These are phyloP conservation scores for Chlamydomonas sp. DNA, from an alignment of 139 green algal species.

Conservation along the genomic window DNA sequence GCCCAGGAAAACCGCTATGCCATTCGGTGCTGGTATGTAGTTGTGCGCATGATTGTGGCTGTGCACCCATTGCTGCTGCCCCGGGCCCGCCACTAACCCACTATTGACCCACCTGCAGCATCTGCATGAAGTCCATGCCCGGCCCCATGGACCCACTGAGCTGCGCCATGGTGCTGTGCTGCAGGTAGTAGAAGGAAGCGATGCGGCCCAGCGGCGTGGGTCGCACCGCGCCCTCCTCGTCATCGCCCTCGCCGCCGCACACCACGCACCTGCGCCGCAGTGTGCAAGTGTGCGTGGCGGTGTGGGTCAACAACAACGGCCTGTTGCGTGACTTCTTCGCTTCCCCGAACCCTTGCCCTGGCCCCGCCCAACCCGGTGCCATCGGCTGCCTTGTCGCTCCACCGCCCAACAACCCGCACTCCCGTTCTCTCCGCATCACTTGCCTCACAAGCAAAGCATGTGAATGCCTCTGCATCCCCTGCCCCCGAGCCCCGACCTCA, in stretches of 20 bases:
- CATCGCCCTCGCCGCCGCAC: conserved; percentile 67
- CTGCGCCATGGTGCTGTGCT: conserved; percentile 84
- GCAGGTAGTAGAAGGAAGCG: conserved; percentile 96
- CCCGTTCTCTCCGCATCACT: no score
- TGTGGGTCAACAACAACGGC: neutral
- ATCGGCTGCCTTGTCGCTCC: no score
- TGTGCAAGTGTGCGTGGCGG: neutral
- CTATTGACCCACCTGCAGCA: conserved; percentile 54
- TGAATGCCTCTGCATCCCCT: neutral
- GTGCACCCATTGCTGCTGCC: neutral
- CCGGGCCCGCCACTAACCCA: neutral
- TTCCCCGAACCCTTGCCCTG: conserved; percentile 35
- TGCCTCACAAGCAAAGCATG: no score
- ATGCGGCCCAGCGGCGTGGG: conserved; percentile 80
- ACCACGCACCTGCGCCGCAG: neutral
- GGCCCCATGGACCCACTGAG: conserved; percentile 72
- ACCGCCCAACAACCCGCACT: no score
- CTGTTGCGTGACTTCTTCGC: conserved; percentile 20
- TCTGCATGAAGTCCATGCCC: conserved; percentile 66
- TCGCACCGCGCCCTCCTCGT: conserved; percentile 69
- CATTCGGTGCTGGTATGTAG: no score
- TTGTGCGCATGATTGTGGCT: no score
- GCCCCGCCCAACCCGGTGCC: no score
- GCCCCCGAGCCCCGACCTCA: conserved; percentile 55
- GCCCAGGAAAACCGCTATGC: no score